Base-by-base conservation (phyloP, 768 basidiomycete species). In the Tubosaeta brunneosetosa region DNA sequence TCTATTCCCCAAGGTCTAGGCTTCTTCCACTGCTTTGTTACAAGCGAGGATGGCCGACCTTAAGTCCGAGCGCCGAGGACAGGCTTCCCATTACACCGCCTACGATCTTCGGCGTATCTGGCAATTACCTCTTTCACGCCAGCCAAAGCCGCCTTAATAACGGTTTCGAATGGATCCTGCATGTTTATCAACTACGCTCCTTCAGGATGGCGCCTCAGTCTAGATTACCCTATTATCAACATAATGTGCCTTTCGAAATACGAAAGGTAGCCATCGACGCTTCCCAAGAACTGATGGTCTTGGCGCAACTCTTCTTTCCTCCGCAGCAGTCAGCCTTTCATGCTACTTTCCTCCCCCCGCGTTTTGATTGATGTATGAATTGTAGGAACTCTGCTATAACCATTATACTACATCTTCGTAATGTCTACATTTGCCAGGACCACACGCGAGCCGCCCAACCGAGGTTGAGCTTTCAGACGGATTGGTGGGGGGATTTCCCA, bases 401-500 rank as follows among this genome's bases (percentile, higher is more conserved):
- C 14, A 56, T 61, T 55, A 51, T 56, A 16, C 41, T 85, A 56
- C 79, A 80, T 55, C 73, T 85, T 52, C 77, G 80, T 53, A 72
- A 82, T 61, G 64, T 84, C 47, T 78, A 77, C 71, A 71, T 71
- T n/a, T 81, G 80, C 52, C 77, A 73, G 50, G 79, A 80, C 59
- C 82, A 85, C 59, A 70, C 76, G 29, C 69, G 66, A 46, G 76
- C 80, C 27, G 40, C 56, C 36, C 63, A 69, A 33, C 56, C 66
- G 16, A 56, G 60, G 25, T 50, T 69, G 31, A 60, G 53, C 29
- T 67, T 66, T 40, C 67, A 58, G 48, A 71, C 69, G 11, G 67
- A 69, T 33, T 71, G 67, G 67, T 71, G 69, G 67, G 69, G 67
- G 3, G 44, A 61, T 31, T 56, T 66, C 26, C 61, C 67, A 47